Base-by-base conservation (phyloP, 495 filamentous ascomycete genomes). In the Penicillium canariense region DNA sequence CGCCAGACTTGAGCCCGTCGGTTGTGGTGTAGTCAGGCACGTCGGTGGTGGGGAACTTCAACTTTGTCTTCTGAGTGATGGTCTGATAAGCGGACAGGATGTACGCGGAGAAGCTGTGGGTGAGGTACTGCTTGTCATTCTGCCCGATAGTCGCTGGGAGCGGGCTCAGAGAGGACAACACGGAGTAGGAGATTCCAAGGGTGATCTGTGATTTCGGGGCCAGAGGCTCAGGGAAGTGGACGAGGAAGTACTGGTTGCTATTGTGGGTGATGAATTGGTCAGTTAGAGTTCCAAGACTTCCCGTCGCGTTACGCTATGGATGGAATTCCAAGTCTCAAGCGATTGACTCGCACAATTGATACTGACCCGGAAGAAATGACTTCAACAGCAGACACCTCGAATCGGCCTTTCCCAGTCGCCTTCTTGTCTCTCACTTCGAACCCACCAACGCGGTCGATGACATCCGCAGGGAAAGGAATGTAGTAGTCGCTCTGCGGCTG, bases 381-480 rank as follows among this genome's bases (percentile, higher is more conserved):
- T 26, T 73, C 62, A 10, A 86, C 83, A 22, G 80, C 71, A 65
- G 87, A 84, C 42, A 86, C 87, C 27, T 72, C 71, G 61, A 96
- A 94, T 11, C 80, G 77, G 10, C 80, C 82, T 56, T 81, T 76
- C 54, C 80, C 81, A 31, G 82, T 66, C 38, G 88, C 82, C 68
- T 96, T 96, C 77, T 91, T 94, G 63, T 97, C 89, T 66, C 84
- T 87, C 17, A 91, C 94, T 75, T 97, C 93, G 42, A 98, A 70
- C 28, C 86, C 90, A 59, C 92, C 95, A 40, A 97, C 68, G 51
- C 80, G 86, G 45, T 80, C 80, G 62, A 94, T 79, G 61, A 88
- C 79, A 44, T 87, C 82, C 42, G 81, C 78, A 43, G 85, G 84
- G 74, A 97, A 93, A 3, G 91, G 87, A 30, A 97, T 63, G 70